phyloP scores from a whole-genome alignment of 176 grass and related monocot genomes.

The Melocanna baccifera region DNA sequence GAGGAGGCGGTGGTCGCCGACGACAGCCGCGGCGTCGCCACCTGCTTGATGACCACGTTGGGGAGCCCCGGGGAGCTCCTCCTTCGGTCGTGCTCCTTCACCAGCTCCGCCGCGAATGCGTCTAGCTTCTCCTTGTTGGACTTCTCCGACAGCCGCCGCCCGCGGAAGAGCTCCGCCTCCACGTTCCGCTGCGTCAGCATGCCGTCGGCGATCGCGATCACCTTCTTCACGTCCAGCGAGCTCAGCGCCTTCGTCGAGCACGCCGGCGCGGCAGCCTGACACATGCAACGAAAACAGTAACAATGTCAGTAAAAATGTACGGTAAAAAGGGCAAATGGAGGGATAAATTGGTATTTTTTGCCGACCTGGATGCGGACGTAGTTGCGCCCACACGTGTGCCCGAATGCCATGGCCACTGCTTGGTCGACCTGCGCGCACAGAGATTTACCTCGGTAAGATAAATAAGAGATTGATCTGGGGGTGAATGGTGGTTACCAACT shows the following conservation, averaged over 20 bases:
- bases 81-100: slow-evolving; percentile 52
- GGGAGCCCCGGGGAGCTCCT: slow-evolving; percentile 8
- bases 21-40: slow-evolving; percentile 17
- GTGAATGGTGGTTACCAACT: not conserved
- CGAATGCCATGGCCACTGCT: slow-evolving; percentile 72
- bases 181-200: slow-evolving; percentile 66
- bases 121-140: slow-evolving; percentile 67
- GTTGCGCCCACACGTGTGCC: slow-evolving; percentile 52
- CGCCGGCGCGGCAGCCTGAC: slow-evolving; percentile 28
- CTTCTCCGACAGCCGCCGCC: slow-evolving; percentile 50
- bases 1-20: slow-evolving; percentile 26
- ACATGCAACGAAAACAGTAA: not conserved
- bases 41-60: slow-evolving; percentile 49
- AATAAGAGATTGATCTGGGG: not conserved
- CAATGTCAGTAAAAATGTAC: not conserved
- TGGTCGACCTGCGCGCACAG: slow-evolving; percentile 51
- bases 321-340: not conserved
- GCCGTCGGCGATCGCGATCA: slow-evolving; percentile 34
- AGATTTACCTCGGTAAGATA: not conserved
- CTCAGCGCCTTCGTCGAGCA: slow-evolving; percentile 5
- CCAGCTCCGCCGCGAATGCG: slow-evolving; percentile 54
- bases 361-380: slow-evolving; percentile 68
- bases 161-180: slow-evolving; percentile 54
- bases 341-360: not conserved
- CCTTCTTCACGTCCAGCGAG: slow-evolving; percentile 25